Conservation (phyloP, 208 protist genomes). For the Jaenimonas drosophilae region DNA sequence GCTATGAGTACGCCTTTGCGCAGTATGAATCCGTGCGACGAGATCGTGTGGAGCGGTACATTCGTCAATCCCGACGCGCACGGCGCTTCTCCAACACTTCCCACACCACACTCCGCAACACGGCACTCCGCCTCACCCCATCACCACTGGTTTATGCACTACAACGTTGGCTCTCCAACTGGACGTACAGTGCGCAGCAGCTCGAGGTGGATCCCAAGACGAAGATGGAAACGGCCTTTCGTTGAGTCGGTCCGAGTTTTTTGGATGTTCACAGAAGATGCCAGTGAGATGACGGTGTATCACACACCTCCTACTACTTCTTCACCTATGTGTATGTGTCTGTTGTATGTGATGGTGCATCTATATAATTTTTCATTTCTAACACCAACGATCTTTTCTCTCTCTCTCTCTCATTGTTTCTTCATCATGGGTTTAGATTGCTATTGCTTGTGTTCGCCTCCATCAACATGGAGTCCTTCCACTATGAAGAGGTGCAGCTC, state of each 20-base stretch:
- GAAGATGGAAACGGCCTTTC: slow-evolving; percentile 74
- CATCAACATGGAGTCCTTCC: slow-evolving; percentile 52
- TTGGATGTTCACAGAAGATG: neutral
- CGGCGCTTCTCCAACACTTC: slow-evolving; percentile 43
- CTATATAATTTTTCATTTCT: neutral
- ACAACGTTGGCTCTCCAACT: slow-evolving; percentile 75
- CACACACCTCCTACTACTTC: neutral
- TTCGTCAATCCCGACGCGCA: slow-evolving; percentile 72
- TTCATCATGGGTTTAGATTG: slow-evolving; percentile 1
- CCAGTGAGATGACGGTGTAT: neutral
- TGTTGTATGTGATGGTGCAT: neutral
- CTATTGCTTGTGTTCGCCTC: too few species aligned
- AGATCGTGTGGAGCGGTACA: slow-evolving; percentile 80
- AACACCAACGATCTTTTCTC: neutral
- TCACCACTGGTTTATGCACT: slow-evolving; percentile 18
- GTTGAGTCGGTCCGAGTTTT: slow-evolving; percentile 6
- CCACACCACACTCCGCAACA: slow-evolving; percentile 35
- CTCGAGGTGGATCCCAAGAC: slow-evolving; percentile 79
- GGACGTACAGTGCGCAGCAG: slow-evolving; percentile 79
- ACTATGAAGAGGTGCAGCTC: slow-evolving; percentile 87
- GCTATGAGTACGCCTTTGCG: slow-evolving; percentile 78
- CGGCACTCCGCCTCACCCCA: slow-evolving; percentile 29
- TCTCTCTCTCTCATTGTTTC: neutral
- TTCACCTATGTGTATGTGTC: neutral
- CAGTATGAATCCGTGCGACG: slow-evolving; percentile 79